Base-by-base conservation (phyloP, 2,329 filamentous ascomycete species). In the Tolypocladium inflatum region DNA sequence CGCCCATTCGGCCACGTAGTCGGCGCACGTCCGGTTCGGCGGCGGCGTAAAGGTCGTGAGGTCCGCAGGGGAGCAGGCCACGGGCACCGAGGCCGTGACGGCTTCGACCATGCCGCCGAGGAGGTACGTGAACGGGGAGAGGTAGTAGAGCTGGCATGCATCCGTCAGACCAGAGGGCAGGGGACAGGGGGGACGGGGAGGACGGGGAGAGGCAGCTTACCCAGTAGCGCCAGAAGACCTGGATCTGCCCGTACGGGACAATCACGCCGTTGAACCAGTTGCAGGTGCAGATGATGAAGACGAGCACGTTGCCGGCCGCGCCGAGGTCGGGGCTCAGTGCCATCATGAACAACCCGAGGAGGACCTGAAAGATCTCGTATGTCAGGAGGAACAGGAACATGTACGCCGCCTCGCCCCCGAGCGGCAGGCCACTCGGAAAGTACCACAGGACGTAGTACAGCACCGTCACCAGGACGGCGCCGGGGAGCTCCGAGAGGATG, bases 221-320 rank as follows among this genome's bases (percentile, higher is more conserved):
- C 83, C 86, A 90, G 73, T 87, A 89, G 43, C 78, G 76, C 86
- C 86, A 93, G 74, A 91, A 90, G 33, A 82, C 81, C 0, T 84
- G 82, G 38, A 91, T 76, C 60, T 78, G 74, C 1, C 71, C 64
- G 70, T 89, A 91, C 0, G 88, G 84, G 2, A 87, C 80, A 11
- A 92, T 81, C 23, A 92, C 84, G 63, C 89, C 89, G 74, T 90
- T 91, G 78, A 92, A 91, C 30, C 90, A 72, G 45, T 80, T 80
- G 66, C 89, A 86, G 76, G 90, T 85, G 70, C 91, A 84, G 74
- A 92, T 89, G 80, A 92, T 90, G 76, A 92, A 91, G 1, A 89
- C 89, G 6, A 91, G 76, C 26, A 86, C 88, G 90, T 35, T 35
- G 2, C 35, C 35, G 2, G 35, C 35, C 9, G 35, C 35, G 9